A percentile compares a stretch with the other conserved stretches of the same genome.
These are phyloP conservation scores for Drechslerella coelobrocha DNA, from an alignment of 2,329 filamentous ascomycete species.

Conservation along the genomic window DNA sequence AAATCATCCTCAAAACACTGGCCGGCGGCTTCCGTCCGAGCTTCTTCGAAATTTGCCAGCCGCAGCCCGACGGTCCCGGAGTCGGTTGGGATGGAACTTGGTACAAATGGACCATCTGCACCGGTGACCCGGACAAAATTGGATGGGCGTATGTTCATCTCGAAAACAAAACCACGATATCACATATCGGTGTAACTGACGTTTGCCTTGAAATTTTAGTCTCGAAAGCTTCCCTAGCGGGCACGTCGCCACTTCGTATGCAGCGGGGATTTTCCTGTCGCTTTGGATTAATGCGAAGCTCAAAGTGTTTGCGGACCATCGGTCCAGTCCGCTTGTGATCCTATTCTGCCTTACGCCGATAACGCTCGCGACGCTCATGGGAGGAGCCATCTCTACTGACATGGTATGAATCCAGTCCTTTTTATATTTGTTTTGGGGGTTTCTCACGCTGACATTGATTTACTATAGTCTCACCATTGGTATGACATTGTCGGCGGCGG, in stretches of 20 bases:
- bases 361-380: constrained; percentile 35
- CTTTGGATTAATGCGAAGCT: constrained; percentile 41
- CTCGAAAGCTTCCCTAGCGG: constrained; percentile 45
- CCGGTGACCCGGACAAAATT: constrained; percentile 31
- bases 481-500: constrained; percentile 41
- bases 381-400: constrained; percentile 37
- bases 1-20: constrained; percentile 36
- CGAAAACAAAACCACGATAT: neutral
- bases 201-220: neutral
- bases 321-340: constrained; percentile 31
- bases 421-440: neutral
- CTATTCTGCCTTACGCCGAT: constrained; percentile 29
- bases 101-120: constrained; percentile 43
- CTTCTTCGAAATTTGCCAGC: constrained; percentile 37
- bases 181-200: neutral
- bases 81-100: constrained; percentile 32
- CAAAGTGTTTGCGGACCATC: constrained; percentile 38
- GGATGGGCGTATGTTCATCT: constrained; percentile 26
- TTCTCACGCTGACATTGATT: neutral
- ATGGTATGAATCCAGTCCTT: constrained; percentile 20
- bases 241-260: constrained; percentile 43
- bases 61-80: constrained; percentile 18
- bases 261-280: constrained; percentile 33
- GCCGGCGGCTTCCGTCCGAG: constrained; percentile 26
- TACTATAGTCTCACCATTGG: constrained; percentile 35